These are phyloP conservation scores for Bodo saltans DNA, from an alignment of 78 protist species.

Conservation along the genomic window DNA sequence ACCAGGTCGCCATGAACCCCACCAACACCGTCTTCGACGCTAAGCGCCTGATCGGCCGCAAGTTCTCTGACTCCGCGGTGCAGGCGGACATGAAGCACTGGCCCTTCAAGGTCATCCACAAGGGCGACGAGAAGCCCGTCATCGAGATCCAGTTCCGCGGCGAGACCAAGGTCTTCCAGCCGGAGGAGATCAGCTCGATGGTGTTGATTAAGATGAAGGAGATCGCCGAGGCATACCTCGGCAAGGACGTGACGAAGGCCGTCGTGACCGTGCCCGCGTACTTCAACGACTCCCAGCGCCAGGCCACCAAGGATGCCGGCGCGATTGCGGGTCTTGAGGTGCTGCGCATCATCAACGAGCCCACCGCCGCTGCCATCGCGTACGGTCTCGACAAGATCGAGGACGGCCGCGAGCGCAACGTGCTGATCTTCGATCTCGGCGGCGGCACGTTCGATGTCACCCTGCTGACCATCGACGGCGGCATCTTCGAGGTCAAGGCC, in stretches of 20 bases:
- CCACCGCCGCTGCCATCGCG: constrained; percentile 85
- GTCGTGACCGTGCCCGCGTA: constrained; percentile 93
- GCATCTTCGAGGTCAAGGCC: constrained; percentile 93
- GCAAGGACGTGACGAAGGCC: constrained; percentile 67
- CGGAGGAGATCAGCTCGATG: constrained; percentile 87
- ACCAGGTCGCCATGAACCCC: constrained; percentile 77
- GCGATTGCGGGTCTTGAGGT: constrained; percentile 72
- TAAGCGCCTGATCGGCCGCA: constrained; percentile 90
- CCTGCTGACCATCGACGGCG: constrained; percentile 73
- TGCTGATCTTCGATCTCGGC: constrained; percentile 76
- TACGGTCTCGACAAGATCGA: constrained; percentile 52
- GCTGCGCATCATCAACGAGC: constrained; percentile 77
- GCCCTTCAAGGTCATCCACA: constrained; percentile 57
- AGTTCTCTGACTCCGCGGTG: constrained; percentile 51
- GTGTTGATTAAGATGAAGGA: constrained; percentile 84
- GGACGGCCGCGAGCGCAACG: constrained; percentile 32
- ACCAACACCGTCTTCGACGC: constrained; percentile 75
- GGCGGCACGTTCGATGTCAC: constrained; percentile 88
- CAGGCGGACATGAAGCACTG: constrained; percentile 54
- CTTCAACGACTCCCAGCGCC: constrained; percentile 93
- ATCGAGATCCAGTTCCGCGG: constrained; percentile 46
- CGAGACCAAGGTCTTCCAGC: constrained; percentile 50
- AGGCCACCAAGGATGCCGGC: constrained; percentile 94
- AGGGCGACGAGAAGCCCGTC: constrained; percentile 42
- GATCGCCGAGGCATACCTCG: constrained; percentile 80